A percentile compares a stretch with the other conserved stretches of the same genome.
phyloP scores from a whole-genome alignment of 225 moss, liverwort and hornwort species.

The Physcomitrellopsis africana region DNA sequence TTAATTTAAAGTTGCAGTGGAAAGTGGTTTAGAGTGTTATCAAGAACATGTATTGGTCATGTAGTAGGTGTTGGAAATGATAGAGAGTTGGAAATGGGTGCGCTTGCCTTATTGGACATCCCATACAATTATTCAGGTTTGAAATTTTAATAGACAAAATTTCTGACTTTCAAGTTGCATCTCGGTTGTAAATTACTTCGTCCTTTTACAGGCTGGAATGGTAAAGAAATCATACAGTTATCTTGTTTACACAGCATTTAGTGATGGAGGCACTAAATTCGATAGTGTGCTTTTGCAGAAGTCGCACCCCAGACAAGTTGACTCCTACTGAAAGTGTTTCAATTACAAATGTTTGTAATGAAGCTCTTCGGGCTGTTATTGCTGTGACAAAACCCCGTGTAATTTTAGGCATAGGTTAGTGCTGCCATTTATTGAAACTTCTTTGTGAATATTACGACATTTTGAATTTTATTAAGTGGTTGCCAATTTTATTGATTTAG shows the following conservation, averaged over 20 bases:
- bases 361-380: conserved; percentile 50
- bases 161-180: too few relatives aligned
- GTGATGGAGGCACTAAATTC: conserved; percentile 15
- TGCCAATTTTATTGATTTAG: neutral
- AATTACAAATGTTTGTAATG: conserved; percentile 45
- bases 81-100: neutral
- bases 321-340: conserved; percentile 45
- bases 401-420: conserved; percentile 64
- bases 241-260: neutral
- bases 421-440: conserved; percentile 3
- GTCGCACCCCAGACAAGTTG: conserved; percentile 72
- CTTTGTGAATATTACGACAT: neutral
- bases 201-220: too few relatives aligned
- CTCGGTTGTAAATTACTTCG: too few relatives aligned
- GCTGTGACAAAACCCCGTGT: conserved; percentile 51
- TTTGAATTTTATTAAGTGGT: neutral
- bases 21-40: too few relatives aligned
- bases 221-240: too few relatives aligned
- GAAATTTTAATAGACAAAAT: neutral
- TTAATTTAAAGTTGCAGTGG: too few relatives aligned
- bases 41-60: too few relatives aligned
- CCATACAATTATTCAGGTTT: neutral
- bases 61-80: too few relatives aligned
- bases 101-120: neutral
- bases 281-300: conserved; percentile 42